Percentiles rank a stretch among this genome's conserved stretches.
Evolutionary conservation across 1,284 basidiomycete genomes (phyloP).

Genomic region (Marasmius oreades): DNA sequence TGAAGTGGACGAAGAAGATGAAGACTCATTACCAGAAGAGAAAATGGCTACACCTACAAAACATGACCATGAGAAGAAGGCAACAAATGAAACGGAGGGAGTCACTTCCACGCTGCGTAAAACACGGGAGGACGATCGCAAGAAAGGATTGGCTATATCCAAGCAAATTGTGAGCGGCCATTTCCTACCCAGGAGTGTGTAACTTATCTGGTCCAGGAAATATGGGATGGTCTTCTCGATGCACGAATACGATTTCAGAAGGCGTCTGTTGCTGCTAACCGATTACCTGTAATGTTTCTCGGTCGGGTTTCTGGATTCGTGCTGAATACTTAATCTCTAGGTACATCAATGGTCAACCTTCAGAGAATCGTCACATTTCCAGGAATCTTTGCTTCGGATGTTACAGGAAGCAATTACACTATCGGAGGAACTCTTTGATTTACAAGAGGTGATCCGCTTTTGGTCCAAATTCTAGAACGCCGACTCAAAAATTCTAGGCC

Average conservation of each 20-base stretch:
- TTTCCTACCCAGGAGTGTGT: slow-evolving; percentile 3
- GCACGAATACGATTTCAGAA: slow-evolving; percentile 89
- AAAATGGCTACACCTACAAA: slow-evolving; percentile 27
- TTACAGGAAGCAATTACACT: slow-evolving; percentile 56
- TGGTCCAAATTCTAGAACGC: slow-evolving; percentile 6
- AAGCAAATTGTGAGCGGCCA: slow-evolving; percentile 69
- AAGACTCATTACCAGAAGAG: slow-evolving; percentile 32
- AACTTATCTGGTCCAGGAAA: slow-evolving; percentile 41
- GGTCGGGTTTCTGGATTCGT: slow-evolving; percentile 5
- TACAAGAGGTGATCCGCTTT: slow-evolving; percentile 56
- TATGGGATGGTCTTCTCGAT: slow-evolving; percentile 86
- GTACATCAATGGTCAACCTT: slow-evolving; percentile 29
- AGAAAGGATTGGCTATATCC: slow-evolving; percentile 79
- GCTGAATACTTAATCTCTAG: slow-evolving; percentile 25
- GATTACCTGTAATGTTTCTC: slow-evolving; percentile 42
- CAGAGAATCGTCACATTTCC: slow-evolving; percentile 30
- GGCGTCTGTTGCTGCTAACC: slow-evolving; percentile 59
- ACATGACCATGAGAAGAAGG: slow-evolving; percentile 29
- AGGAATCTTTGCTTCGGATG: slow-evolving; percentile 41
- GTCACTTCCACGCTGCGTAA: slow-evolving; percentile 51
- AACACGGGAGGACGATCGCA: slow-evolving; percentile 60
- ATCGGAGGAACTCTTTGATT: slow-evolving; percentile 61
- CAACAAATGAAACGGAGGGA: slow-evolving; percentile 39
- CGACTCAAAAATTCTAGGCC: slow-evolving; percentile 28
- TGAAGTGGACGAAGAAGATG: slow-evolving; percentile 30